Conservation (phyloP, 306 rosid species). For the Begonia fuchsioides region DNA sequence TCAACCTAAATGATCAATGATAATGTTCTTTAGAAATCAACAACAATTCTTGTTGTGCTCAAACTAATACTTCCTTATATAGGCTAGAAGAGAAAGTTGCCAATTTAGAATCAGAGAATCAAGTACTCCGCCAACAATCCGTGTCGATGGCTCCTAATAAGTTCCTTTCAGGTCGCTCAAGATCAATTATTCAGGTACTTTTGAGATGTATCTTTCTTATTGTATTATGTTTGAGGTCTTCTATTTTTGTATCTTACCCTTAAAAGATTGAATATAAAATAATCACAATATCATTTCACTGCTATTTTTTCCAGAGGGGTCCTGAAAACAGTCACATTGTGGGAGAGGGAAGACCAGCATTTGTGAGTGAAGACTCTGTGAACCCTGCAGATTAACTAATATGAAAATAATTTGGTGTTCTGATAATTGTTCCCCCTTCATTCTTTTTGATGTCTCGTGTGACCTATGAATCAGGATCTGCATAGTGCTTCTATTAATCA, state of each 20-base stretch:
- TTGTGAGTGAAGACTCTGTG: background rate
- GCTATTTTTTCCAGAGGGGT: conserved; percentile 52
- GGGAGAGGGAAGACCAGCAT: conserved; percentile 36
- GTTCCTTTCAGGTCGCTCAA: conserved; percentile 59
- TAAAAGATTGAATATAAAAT: too few relatives aligned
- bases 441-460: too few relatives aligned
- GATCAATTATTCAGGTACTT: conserved; percentile 76
- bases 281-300: too few relatives aligned
- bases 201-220: conserved; percentile 5
- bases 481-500: conserved; percentile 54
- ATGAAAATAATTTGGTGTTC: background rate
- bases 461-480: conserved; percentile 42
- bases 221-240: background rate
- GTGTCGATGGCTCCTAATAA: conserved; percentile 80
- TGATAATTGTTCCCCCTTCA: too few relatives aligned
- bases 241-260: too few relatives aligned
- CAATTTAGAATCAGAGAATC: conserved; percentile 94
- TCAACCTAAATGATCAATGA: too few relatives aligned
- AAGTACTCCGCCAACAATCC: conserved; percentile 99
- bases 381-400: conserved; percentile 10
- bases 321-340: conserved; percentile 73
- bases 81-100: conserved; percentile 95
- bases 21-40: too few relatives aligned
- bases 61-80: conserved; percentile 1
- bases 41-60: too few relatives aligned